A percentile compares a stretch with the other conserved stretches of the same genome.
phyloP scores from a whole-genome alignment of 768 basidiomycete species.

The Pleurotus eryngii region DNA sequence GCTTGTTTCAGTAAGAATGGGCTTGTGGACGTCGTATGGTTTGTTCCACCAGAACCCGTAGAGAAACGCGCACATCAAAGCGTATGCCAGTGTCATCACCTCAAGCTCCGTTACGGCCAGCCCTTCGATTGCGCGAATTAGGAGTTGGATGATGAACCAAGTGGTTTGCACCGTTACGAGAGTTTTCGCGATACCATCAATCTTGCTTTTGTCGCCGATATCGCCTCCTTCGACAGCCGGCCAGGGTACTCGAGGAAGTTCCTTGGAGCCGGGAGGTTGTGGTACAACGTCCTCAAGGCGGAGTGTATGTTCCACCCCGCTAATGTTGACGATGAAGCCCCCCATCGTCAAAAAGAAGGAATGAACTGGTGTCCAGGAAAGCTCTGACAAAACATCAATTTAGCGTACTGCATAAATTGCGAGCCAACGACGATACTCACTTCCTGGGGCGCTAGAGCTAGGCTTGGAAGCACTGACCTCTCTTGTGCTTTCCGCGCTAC shows the following conservation, averaged over 20 bases:
- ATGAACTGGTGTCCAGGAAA: background rate
- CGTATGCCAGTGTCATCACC: constrained; percentile 31
- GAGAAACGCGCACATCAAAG: constrained; percentile 23
- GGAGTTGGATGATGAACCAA: constrained; percentile 32
- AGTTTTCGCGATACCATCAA: constrained; percentile 29
- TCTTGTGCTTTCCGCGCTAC: background rate
- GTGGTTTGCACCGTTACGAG: constrained; percentile 28
- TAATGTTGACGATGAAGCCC: background rate
- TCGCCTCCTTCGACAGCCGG: constrained; percentile 8
- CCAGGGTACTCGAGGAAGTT: background rate
- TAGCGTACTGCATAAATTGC: background rate
- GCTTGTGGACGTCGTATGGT: constrained; percentile 29
- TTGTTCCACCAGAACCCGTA: constrained; percentile 38
- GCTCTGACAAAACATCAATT: background rate
- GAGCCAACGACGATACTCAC: background rate
- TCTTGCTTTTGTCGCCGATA: constrained; percentile 27
- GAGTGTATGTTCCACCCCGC: background rate
- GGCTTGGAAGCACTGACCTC: background rate
- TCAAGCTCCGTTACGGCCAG: constrained; percentile 33
- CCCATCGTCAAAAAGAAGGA: background rate
- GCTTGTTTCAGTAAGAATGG: constrained; percentile 12
- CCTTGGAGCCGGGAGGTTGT: background rate
- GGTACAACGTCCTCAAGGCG: background rate
- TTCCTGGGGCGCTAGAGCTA: background rate
- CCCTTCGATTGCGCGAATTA: constrained; percentile 17